These are phyloP conservation scores for Calonectria pteridis DNA, from an alignment of 2,329 filamentous ascomycete species.

Conservation along the genomic window DNA sequence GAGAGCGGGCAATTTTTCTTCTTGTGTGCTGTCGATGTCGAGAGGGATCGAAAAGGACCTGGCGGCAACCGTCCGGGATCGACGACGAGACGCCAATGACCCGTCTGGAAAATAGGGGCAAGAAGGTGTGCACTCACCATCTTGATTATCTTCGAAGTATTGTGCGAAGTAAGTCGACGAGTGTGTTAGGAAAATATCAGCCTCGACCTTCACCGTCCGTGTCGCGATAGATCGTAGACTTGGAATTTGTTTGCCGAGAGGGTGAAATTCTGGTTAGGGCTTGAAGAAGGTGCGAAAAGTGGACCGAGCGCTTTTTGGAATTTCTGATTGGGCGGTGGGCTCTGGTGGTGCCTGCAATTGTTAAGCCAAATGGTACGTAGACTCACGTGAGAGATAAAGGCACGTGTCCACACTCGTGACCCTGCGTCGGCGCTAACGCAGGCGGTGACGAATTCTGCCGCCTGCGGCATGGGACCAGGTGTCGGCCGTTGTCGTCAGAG, in stretches of 20 bases:
- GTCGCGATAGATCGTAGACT: constrained; percentile 50
- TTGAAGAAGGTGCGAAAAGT: constrained; percentile 45
- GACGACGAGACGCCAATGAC: constrained; percentile 33
- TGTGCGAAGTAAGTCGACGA: constrained; percentile 57
- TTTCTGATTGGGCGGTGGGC: constrained; percentile 49
- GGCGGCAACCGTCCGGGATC: constrained; percentile 26
- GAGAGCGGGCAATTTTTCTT: neutral
- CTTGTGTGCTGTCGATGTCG: constrained; percentile 33
- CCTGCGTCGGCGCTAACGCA: neutral
- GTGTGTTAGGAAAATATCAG: constrained; percentile 51
- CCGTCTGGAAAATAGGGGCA: constrained; percentile 26
- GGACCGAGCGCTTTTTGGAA: constrained; percentile 33
- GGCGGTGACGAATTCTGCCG: constrained; percentile 49
- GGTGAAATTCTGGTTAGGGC: constrained; percentile 53
- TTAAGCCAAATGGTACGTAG: accelerated
- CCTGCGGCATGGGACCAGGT: constrained; percentile 36
- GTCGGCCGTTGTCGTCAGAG: constrained; percentile 41
- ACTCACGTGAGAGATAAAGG: neutral
- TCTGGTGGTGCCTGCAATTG: constrained; percentile 9
- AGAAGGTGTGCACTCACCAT: constrained; percentile 59
- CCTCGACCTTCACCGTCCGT: constrained; percentile 52
- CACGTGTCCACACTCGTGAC: constrained; percentile 44
- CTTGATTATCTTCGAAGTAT: constrained; percentile 59
- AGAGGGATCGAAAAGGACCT: constrained; percentile 28
- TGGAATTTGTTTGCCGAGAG: constrained; percentile 54